Conservation (phyloP, 768 basidiomycete genomes). For the Hericium coralloides region DNA sequence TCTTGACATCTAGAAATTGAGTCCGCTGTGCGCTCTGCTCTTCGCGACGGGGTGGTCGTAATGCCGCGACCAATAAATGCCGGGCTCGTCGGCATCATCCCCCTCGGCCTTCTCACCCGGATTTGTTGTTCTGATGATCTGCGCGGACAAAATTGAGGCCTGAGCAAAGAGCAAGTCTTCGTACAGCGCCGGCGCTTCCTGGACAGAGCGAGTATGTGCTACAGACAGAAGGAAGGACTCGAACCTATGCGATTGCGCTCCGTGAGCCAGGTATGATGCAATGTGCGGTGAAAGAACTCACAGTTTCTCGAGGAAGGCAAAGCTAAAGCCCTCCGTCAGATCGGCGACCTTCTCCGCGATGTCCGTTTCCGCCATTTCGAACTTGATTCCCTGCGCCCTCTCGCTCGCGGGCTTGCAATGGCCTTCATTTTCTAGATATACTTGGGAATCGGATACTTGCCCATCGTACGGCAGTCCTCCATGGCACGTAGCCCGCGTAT, state of each 20-base stretch:
- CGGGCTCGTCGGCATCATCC: too few relatives aligned
- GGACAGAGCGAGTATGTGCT: not conserved
- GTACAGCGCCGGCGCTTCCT: not conserved
- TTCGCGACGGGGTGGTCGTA: too few relatives aligned
- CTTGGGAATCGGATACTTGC: too few relatives aligned
- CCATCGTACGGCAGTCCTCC: too few relatives aligned
- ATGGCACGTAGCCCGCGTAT: too few relatives aligned
- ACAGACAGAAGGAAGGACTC: not conserved
- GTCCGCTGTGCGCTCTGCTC: too few relatives aligned
- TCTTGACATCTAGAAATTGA: too few relatives aligned
- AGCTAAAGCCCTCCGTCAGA: slow-evolving; percentile 32
- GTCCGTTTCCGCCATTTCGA: slow-evolving; percentile 19
- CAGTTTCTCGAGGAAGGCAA: slow-evolving; percentile 37
- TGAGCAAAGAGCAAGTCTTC: not conserved
- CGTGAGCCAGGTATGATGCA: not conserved
- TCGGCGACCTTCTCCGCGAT: slow-evolving; percentile 26
- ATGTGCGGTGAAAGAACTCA: slow-evolving; percentile 4
- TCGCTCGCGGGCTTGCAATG: not conserved
- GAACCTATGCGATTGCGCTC: not conserved
- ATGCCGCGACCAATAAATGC: too few relatives aligned
- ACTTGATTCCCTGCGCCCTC: slow-evolving; percentile 15
- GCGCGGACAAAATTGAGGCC: not conserved
- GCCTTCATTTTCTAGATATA: too few relatives aligned
- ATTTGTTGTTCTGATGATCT: not conserved
- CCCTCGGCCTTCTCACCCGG: not conserved